Conservation (phyloP, 2,329 filamentous ascomycete genomes). For the Pyrenophora seminiperda region DNA sequence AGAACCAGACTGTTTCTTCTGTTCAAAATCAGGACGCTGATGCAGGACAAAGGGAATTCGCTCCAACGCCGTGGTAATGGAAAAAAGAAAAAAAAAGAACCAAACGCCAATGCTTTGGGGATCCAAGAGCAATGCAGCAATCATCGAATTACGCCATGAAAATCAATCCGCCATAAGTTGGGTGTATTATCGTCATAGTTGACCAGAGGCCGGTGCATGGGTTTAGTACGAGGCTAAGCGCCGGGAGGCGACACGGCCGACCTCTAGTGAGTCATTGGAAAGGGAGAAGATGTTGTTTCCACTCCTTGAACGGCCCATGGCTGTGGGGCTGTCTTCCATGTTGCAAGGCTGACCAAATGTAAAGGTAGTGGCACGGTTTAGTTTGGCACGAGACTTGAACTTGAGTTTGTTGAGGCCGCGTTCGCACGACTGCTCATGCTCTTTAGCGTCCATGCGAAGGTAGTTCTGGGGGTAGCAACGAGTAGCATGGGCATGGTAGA, state of each 20-base stretch:
- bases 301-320: conserved; percentile 42
- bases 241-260: conserved; percentile 43
- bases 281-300: conserved; percentile 39
- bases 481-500: conserved; percentile 77
- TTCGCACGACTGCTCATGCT: conserved; percentile 91
- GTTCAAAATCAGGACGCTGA: conserved; percentile 30
- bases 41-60: conserved; percentile 41
- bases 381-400: conserved; percentile 71
- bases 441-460: conserved; percentile 92
- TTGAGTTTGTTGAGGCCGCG: conserved; percentile 92
- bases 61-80: conserved; percentile 44
- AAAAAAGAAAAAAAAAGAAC: conserved; percentile 19
- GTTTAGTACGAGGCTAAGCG: conserved; percentile 49
- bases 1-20: conserved; percentile 28
- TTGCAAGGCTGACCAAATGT: conserved; percentile 80
- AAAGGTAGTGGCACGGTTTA: conserved; percentile 89
- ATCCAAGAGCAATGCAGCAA: conserved; percentile 40
- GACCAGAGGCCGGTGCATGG: conserved; percentile 30
- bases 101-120: conserved; percentile 44
- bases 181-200: conserved; percentile 38
- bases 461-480: conserved; percentile 95
- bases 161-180: conserved; percentile 42
- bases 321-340: conserved; percentile 68
- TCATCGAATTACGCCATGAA: conserved; percentile 45
- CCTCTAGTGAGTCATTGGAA: conserved; percentile 37